A percentile compares a stretch with the other conserved stretches of the same genome.
Evolutionary conservation across 2,329 filamentous ascomycete genomes (phyloP).

Genomic region (Pochonia chlamydosporia): DNA sequence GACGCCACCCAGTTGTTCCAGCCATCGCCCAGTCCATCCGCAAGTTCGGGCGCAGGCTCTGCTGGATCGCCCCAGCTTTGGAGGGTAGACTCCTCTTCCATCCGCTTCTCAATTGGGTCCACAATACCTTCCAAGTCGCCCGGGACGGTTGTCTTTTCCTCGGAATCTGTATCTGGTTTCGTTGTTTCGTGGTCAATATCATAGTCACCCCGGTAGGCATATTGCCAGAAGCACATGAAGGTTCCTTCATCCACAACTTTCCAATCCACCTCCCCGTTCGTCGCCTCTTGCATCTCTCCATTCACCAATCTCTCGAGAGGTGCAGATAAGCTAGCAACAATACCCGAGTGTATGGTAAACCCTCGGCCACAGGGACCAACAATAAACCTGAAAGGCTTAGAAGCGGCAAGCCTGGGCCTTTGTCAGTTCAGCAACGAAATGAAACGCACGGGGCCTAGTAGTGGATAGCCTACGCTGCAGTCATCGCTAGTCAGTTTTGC

Average conservation of each 20-base stretch:
- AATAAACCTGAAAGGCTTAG: neutral
- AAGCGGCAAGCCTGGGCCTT: too few species aligned
- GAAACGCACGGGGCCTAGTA: too few species aligned
- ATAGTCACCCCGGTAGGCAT: neutral
- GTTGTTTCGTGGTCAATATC: neutral
- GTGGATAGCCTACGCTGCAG: too few species aligned
- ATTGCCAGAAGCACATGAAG: neutral
- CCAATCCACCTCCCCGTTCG: neutral
- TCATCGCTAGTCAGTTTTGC: too few species aligned
- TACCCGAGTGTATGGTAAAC: neutral
- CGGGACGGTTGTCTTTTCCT: neutral
- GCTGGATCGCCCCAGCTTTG: too few species aligned
- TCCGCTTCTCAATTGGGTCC: neutral
- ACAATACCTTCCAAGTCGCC: neutral
- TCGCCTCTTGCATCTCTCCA: neutral
- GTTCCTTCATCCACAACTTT: neutral
- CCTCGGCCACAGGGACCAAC: neutral
- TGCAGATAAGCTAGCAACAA: neutral
- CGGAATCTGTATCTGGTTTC: neutral
- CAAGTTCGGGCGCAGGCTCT: neutral
- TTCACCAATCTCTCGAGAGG: slow-evolving; percentile 1
- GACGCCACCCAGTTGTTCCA: neutral
- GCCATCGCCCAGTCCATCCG: neutral
- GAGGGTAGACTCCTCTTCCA: too few species aligned
- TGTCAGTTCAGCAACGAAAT: too few species aligned